These are phyloP conservation scores for Diutina rugosa DNA, from an alignment of 1,139 yeast species.

Conservation along the genomic window DNA sequence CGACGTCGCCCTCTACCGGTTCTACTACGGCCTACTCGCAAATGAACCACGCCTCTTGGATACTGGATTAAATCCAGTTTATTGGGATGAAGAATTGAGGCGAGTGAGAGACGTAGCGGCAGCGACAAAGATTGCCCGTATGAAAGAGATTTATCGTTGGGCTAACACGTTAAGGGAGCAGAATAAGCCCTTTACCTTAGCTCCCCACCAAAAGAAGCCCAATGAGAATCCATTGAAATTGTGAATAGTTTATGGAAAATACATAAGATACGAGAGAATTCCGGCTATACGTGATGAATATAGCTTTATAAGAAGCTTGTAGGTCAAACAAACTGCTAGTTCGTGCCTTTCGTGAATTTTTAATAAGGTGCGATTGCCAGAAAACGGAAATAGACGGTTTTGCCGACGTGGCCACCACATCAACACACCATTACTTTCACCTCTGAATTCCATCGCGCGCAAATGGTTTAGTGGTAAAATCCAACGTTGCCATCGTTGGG, in stretches of 20 bases:
- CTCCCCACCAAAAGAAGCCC: background rate
- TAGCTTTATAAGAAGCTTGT: no score
- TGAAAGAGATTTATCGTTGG: constrained; percentile 9
- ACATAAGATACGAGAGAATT: no score
- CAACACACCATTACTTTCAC: constrained; percentile 8
- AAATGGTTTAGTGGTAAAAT: constrained; percentile 1
- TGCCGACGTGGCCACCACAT: background rate
- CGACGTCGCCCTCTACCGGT: constrained; percentile 17
- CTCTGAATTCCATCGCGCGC: background rate
- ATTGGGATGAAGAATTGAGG: constrained; percentile 13
- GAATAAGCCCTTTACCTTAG: constrained; percentile 7
- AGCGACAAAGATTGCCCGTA: constrained; percentile 11
- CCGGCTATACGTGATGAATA: no score
- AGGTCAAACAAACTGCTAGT: no score
- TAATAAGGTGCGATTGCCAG: no score
- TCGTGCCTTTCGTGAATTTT: no score
- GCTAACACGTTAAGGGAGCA: constrained; percentile 10
- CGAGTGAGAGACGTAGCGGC: constrained; percentile 10
- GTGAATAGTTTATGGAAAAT: no score
- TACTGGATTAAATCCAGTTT: constrained; percentile 14
- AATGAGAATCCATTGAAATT: no score
- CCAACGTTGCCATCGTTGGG: constrained; percentile 1
- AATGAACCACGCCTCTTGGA: no score
- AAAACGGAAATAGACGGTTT: no score
- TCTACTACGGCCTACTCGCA: no score